phyloP scores from a whole-genome alignment of 148 eudicot genomes.

The Beta vulgaris region DNA sequence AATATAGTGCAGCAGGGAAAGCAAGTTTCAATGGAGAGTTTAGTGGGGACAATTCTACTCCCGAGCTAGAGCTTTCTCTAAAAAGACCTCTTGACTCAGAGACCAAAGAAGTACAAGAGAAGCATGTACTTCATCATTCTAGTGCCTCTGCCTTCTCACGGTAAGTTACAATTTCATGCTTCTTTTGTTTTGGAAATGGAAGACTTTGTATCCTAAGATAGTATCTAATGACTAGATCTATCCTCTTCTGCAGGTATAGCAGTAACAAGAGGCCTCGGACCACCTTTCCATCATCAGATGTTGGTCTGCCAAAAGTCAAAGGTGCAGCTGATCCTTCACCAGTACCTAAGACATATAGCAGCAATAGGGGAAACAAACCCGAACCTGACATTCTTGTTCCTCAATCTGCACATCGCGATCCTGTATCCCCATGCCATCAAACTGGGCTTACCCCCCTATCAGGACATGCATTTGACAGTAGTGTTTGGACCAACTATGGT shows the following conservation, averaged over 20 bases:
- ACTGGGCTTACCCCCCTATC: slow-evolving; percentile 18
- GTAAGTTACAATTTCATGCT: slow-evolving; percentile 27
- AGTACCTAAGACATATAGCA: slow-evolving; percentile 16
- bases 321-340: slow-evolving; percentile 14
- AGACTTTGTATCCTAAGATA: neutral
- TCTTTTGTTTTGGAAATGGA: neutral
- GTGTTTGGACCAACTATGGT: slow-evolving; percentile 20
- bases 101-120: slow-evolving; percentile 29
- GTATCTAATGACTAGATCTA: slow-evolving; percentile 1
- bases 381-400: slow-evolving; percentile 10
- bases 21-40: slow-evolving; percentile 23
- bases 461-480: slow-evolving; percentile 19
- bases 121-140: slow-evolving; percentile 33
- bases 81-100: slow-evolving; percentile 30
- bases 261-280: slow-evolving; percentile 30
- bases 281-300: slow-evolving; percentile 14
- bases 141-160: slow-evolving; percentile 43
- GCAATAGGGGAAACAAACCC: slow-evolving; percentile 19
- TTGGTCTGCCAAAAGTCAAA: slow-evolving; percentile 20
- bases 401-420: slow-evolving; percentile 21
- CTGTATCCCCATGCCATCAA: slow-evolving; percentile 22
- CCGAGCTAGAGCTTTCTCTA: slow-evolving; percentile 41
- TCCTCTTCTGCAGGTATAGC: slow-evolving; percentile 34
- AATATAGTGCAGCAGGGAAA: slow-evolving; percentile 10
- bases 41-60: slow-evolving; percentile 25